These are phyloP conservation scores for Dentipellis sp. DNA, from an alignment of 768 basidiomycete genomes.

Conservation along the genomic window DNA sequence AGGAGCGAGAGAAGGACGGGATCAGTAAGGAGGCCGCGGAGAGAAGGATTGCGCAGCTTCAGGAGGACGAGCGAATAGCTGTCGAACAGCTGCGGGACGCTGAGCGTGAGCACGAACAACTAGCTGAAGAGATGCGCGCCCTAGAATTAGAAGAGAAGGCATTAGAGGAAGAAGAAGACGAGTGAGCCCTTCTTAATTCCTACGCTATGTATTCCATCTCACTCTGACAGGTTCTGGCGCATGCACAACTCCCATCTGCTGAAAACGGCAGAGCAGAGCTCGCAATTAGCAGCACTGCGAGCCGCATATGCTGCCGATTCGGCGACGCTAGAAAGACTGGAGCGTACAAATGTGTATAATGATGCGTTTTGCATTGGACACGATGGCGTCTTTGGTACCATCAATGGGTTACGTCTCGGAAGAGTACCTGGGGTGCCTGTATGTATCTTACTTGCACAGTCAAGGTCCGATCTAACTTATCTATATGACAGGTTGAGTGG, in stretches of 20 bases:
- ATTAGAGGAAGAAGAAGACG: constrained; percentile 76
- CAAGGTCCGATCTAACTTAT: constrained; percentile 4
- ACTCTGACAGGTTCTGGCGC: constrained; percentile 63
- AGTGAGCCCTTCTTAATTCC: constrained; percentile 37
- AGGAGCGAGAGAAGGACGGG: constrained; percentile 59
- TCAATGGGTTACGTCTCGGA: constrained; percentile 89
- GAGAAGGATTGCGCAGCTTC: constrained; percentile 64
- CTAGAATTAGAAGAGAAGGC: constrained; percentile 72
- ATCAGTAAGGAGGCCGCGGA: constrained; percentile 56
- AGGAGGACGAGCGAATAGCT: constrained; percentile 55
- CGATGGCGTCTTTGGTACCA: constrained; percentile 94
- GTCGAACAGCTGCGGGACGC: constrained; percentile 68
- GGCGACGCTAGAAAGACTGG: constrained; percentile 71
- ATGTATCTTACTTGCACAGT: constrained; percentile 18
- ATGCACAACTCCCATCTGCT: constrained; percentile 66
- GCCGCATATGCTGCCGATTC: constrained; percentile 75
- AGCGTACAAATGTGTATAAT: constrained; percentile 90
- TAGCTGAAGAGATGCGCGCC: constrained; percentile 61
- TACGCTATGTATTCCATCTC: neutral
- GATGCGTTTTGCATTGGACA: constrained; percentile 95
- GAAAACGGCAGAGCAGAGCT: constrained; percentile 52
- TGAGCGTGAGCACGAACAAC: constrained; percentile 66
- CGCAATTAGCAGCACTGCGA: constrained; percentile 62
- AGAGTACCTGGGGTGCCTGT: constrained; percentile 80
- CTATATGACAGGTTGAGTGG: constrained; percentile 75